phyloP scores from a whole-genome alignment of 2,329 filamentous ascomycete species.

The Plenodomus lindquistii region DNA sequence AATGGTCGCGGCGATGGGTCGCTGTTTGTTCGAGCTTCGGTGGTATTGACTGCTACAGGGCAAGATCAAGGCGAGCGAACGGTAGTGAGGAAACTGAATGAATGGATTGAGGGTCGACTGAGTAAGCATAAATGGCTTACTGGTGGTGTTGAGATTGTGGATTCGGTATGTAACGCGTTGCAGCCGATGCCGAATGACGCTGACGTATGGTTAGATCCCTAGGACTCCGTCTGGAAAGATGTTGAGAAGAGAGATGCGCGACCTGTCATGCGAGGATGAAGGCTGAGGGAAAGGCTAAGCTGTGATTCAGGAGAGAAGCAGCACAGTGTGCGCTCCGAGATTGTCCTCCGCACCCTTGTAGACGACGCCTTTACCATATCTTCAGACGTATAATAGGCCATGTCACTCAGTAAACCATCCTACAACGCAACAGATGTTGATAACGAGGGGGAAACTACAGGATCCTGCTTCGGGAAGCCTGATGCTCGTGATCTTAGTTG shows the following conservation, averaged over 20 bases:
- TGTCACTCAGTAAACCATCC: too few species aligned
- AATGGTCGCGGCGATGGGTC: conserved; percentile 34
- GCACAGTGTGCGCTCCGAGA: too few species aligned
- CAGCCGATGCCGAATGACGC: neutral
- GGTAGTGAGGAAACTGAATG: conserved; percentile 24
- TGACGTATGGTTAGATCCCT: conserved; percentile 21
- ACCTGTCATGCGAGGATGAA: conserved; percentile 30
- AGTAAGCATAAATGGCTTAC: conserved; percentile 38
- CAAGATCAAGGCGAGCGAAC: conserved; percentile 12
- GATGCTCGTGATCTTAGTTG: too few species aligned
- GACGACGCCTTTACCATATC: too few species aligned
- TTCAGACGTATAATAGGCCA: too few species aligned
- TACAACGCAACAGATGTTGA: too few species aligned
- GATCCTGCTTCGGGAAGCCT: too few species aligned
- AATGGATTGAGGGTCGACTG: conserved; percentile 25
- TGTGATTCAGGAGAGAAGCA: too few species aligned
- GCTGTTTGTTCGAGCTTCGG: conserved; percentile 36
- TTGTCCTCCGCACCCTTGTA: too few species aligned
- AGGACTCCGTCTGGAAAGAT: conserved; percentile 35
- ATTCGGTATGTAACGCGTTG: conserved; percentile 22
- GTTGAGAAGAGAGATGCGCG: conserved; percentile 35
- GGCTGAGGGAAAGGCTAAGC: conserved; percentile 18
- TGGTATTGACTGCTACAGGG: conserved; percentile 27
- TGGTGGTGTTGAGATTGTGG: conserved; percentile 34
- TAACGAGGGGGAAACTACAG: too few species aligned